Percentiles rank a stretch among this genome's conserved stretches.
phyloP scores from a whole-genome alignment of 2,329 filamentous ascomycete species.

The Fusarium chuoi region DNA sequence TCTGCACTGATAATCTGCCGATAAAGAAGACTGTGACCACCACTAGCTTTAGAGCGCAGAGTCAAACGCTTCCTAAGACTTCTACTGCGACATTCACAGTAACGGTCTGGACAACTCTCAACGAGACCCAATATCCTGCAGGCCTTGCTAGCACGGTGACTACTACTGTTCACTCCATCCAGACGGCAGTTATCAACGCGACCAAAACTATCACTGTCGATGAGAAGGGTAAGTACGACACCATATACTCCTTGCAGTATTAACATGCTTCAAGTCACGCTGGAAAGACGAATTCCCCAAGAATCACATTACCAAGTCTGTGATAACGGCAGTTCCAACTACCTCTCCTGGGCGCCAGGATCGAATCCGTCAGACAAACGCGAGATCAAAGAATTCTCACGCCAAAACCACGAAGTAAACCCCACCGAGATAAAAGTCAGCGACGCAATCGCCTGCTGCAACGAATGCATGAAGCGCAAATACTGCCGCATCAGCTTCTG shows the following conservation, averaged over 20 bases:
- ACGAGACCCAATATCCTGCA: accelerated
- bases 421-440: not conserved
- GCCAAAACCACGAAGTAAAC: not conserved
- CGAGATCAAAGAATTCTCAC: not conserved
- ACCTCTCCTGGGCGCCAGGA: not conserved
- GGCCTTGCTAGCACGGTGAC: not conserved
- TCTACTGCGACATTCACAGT: accelerated
- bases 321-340: not conserved
- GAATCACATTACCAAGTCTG: not conserved
- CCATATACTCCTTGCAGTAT: accelerated
- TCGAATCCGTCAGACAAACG: accelerated
- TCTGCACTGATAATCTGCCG: not conserved
- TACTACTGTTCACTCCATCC: not conserved
- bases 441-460: not conserved
- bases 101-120: not conserved
- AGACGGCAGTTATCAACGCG: not conserved
- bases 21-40: not conserved
- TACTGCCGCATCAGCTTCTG: not conserved
- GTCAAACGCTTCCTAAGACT: accelerated
- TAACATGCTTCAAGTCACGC: accelerated
- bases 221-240: not conserved
- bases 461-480: not conserved
- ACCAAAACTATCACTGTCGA: accelerated
- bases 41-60: not conserved
- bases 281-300: not conserved